Evolutionary conservation across 192 early-diverging fungal species (phyloP), one percentile per base, ranked within the genome.

Genomic region (Haplosporangium gracile): DNA sequence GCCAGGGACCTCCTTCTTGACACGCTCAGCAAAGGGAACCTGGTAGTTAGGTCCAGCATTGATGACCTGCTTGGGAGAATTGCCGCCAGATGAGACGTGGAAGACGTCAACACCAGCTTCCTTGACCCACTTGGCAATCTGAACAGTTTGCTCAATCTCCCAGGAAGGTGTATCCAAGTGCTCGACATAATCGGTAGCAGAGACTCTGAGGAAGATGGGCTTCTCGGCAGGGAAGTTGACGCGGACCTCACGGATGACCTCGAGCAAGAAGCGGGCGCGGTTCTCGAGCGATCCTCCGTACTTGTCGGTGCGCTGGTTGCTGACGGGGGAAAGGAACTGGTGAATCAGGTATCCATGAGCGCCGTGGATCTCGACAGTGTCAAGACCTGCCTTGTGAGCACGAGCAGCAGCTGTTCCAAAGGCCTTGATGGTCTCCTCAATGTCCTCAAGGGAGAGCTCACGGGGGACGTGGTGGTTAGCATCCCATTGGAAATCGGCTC

Each of bases 231-330:
- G 85, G 53, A 96, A 98, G 49, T 92, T 90, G 15, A 79, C 53
- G n/a, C 96, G 93, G 9, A 95, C 89, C 1, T 74, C 82, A 42
- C 88, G 80, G n/a, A 94, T 86, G 1, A 94, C 90, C 86, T 98
- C 96, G 1, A 79, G 45, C 40, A 79, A 79, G 55, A 88, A 72
- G 34, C 60, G 84, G 34, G 40, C 88, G 72, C 97, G 93, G 89
- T 98, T 98, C 74, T 97, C 95, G 49, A 97, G 93, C 9, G 93
- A 94, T 0, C 98, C 97, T 68, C 97, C 98, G 81, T 97, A 99
- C 76, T 95, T 76, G 82, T 99, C 98, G 4, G 95, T 97, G 65
- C 97, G 94, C 32, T 92, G 73, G 88, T 99, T 98, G 69, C 93
- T 88, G 51, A 96, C 79, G 4, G 95, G 94, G n/a, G 94, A 95